A percentile compares a stretch with the other conserved stretches of the same genome.
These are phyloP conservation scores for Gymnopilus junonius DNA, from an alignment of 768 basidiomycete species.

Conservation along the genomic window DNA sequence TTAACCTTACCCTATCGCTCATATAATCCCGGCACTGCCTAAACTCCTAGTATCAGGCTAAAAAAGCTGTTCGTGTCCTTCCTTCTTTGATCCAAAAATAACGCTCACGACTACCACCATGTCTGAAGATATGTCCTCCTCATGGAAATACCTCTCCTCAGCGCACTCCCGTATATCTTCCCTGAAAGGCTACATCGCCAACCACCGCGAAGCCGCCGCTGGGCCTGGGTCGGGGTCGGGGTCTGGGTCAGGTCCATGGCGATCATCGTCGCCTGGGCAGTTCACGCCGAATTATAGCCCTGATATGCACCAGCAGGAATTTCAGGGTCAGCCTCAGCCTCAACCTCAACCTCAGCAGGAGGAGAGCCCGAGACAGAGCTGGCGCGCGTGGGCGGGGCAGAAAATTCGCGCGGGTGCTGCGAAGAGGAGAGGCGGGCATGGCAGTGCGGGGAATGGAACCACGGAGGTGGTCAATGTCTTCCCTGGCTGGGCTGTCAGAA, in stretches of 20 bases:
- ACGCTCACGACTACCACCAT: conserved; percentile 25
- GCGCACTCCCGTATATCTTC: conserved; percentile 38
- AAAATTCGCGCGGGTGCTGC: conserved; percentile 41
- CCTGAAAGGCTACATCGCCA: conserved; percentile 55
- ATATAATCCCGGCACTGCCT: too few relatives aligned
- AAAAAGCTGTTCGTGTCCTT: conserved; percentile 1
- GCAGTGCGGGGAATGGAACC: conserved; percentile 11
- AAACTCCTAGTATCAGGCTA: not conserved
- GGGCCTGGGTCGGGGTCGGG: conserved; percentile 10
- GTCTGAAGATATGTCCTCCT: conserved; percentile 39
- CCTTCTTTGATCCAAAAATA: conserved; percentile 24
- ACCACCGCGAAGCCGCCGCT: conserved; percentile 39
- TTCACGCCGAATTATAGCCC: not conserved
- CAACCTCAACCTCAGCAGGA: conserved; percentile 20
- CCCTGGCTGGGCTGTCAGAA: conserved; percentile 80
- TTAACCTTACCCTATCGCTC: too few relatives aligned
- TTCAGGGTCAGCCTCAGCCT: not conserved
- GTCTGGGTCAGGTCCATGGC: not conserved
- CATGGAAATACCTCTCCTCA: conserved; percentile 35
- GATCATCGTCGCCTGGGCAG: not conserved
- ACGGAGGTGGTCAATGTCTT: conserved; percentile 44
- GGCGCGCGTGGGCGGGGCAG: conserved; percentile 69
- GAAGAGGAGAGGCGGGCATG: conserved; percentile 21
- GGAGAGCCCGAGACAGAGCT: conserved; percentile 39
- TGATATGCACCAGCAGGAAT: not conserved